phyloP scores from a whole-genome alignment of 768 basidiomycete genomes.

The Chiua virens region DNA sequence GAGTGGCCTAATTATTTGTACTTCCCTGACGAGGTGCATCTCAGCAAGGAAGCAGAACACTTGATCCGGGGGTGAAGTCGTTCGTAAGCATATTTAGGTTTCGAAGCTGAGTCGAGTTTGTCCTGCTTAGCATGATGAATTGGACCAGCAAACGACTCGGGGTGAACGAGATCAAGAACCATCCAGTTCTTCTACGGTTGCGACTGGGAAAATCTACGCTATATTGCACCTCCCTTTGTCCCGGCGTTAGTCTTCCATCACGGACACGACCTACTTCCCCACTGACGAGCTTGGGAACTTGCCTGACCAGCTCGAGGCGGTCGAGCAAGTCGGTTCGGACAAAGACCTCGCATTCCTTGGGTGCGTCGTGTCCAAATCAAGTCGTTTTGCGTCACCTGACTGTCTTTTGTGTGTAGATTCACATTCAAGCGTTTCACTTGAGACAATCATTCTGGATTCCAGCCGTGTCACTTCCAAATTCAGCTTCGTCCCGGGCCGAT shows the following conservation, averaged over 20 bases:
- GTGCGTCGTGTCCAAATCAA: conserved; percentile 34
- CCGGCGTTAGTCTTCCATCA: conserved; percentile 89
- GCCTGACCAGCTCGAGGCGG: conserved; percentile 56
- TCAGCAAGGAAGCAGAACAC: conserved; percentile 90
- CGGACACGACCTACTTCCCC: conserved; percentile 96
- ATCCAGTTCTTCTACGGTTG: conserved; percentile 95
- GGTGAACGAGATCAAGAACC: conserved; percentile 85
- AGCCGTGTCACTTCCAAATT: not conserved
- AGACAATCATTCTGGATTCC: conserved; percentile 1
- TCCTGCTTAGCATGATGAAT: conserved; percentile 71
- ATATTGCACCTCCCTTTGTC: conserved; percentile 95
- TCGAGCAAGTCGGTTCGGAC: conserved; percentile 63
- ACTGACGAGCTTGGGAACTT: conserved; percentile 85
- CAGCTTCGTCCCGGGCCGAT: conserved; percentile 17
- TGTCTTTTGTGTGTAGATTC: conserved; percentile 47
- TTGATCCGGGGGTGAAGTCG: conserved; percentile 72
- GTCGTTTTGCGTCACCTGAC: conserved; percentile 2
- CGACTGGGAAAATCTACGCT: conserved; percentile 88
- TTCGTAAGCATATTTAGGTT: not conserved
- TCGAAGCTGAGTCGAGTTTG: conserved; percentile 3
- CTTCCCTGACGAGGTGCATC: conserved; percentile 94
- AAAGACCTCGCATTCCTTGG: conserved; percentile 69
- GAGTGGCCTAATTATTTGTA: conserved; percentile 90
- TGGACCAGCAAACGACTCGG: conserved; percentile 74
- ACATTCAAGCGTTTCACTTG: conserved; percentile 77